phyloP scores from a whole-genome alignment of 495 filamentous ascomycete species.

The Talaromyces proteolyticus region DNA sequence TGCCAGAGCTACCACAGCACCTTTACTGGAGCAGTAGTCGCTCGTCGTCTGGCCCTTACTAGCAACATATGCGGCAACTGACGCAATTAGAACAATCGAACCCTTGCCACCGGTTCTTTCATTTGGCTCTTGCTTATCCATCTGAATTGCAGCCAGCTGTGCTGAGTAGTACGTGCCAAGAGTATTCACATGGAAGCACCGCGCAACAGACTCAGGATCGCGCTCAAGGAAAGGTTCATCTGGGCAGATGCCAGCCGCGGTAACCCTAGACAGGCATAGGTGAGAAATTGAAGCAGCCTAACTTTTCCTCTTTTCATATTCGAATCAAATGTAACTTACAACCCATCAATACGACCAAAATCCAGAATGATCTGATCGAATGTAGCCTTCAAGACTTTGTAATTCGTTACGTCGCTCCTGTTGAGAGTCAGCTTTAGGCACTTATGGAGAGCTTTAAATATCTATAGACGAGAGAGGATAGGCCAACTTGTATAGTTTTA shows the following conservation, averaged over 20 bases:
- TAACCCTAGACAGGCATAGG: slow-evolving; percentile 14
- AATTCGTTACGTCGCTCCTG: slow-evolving; percentile 2
- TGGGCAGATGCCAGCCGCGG: slow-evolving; percentile 13
- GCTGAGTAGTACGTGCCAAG: slow-evolving; percentile 12
- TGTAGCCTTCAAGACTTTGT: background rate
- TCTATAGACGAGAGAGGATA: background rate
- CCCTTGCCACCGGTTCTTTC: slow-evolving; percentile 6
- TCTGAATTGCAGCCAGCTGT: slow-evolving; percentile 11
- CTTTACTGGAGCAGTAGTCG: slow-evolving; percentile 49
- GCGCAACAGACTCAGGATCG: slow-evolving; percentile 5
- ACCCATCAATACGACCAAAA: slow-evolving; percentile 15
- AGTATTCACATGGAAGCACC: slow-evolving; percentile 11
- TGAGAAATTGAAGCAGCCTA: too few relatives aligned
- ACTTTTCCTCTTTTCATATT: too few relatives aligned
- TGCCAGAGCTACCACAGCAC: slow-evolving; percentile 46
- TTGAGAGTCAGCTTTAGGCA: slow-evolving; percentile 1
- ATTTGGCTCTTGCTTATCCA: slow-evolving; percentile 10
- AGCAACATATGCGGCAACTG: slow-evolving; percentile 13
- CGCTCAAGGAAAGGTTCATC: slow-evolving; percentile 13
- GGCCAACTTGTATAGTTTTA: slow-evolving; percentile 11
- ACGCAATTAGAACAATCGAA: slow-evolving; percentile 14
- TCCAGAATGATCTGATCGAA: slow-evolving; percentile 13
- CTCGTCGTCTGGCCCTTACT: slow-evolving; percentile 5
- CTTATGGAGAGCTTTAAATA: slow-evolving; percentile 2
- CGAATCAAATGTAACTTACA: background rate